A percentile compares a stretch with the other conserved stretches of the same genome.
phyloP scores from a whole-genome alignment of 2,329 filamentous ascomycete genomes.

The Alternaria conjuncta region DNA sequence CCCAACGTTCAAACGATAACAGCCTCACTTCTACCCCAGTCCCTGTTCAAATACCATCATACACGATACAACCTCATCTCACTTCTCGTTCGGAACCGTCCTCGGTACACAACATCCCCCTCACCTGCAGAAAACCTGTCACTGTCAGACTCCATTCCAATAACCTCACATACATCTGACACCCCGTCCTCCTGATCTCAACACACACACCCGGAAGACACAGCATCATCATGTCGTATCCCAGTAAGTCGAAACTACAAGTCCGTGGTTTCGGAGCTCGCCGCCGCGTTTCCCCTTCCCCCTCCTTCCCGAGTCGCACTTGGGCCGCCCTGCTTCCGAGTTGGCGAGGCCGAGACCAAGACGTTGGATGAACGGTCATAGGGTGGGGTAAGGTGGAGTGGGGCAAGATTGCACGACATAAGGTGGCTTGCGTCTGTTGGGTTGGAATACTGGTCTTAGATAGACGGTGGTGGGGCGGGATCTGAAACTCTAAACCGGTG shows the following conservation, averaged over 20 bases:
- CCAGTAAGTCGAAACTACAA: not conserved
- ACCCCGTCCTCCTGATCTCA: not conserved
- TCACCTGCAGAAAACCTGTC: not conserved
- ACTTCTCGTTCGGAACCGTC: not conserved
- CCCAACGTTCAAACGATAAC: not conserved
- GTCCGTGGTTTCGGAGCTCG: not conserved
- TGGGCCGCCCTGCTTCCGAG: slow-evolving; percentile 7
- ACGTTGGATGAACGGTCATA: not conserved
- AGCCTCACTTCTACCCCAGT: not conserved
- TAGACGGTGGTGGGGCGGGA: not conserved
- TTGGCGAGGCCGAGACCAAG: not conserved
- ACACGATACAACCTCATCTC: not conserved
- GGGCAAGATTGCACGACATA: not conserved
- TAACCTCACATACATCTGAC: slow-evolving; percentile 7
- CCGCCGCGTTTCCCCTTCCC: not conserved
- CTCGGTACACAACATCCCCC: not conserved
- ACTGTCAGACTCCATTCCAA: slow-evolving; percentile 11
- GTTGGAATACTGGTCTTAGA: not conserved
- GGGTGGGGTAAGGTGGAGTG: too few relatives aligned
- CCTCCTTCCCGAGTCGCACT: not conserved
- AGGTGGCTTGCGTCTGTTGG: not conserved
- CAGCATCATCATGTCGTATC: not conserved
- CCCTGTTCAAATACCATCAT: not conserved
- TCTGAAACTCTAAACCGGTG: not conserved
- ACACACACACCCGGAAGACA: not conserved